Conservation (phyloP, 352 stramenopile genomes). For the Phytophthora quininea region DNA sequence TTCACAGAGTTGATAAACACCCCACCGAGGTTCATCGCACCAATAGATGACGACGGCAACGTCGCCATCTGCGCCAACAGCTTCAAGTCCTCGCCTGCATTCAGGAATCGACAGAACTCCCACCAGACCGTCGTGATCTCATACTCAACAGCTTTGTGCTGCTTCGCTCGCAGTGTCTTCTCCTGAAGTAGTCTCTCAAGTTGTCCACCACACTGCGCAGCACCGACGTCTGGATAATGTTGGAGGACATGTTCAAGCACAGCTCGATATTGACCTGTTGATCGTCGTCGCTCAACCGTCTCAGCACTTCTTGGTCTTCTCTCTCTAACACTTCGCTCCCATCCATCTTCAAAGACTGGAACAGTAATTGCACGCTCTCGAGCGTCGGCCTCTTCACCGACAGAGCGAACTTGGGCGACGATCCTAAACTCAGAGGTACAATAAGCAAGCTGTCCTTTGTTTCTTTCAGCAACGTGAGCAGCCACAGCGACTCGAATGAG, state of each 20-base stretch:
- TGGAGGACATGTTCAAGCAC: slow-evolving; percentile 17
- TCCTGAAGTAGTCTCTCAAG: slow-evolving; percentile 3
- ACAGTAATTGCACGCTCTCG: slow-evolving; percentile 22
- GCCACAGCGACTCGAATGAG: slow-evolving; percentile 29
- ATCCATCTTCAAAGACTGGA: slow-evolving; percentile 27
- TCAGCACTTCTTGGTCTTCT: slow-evolving; percentile 18
- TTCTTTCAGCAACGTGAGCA: slow-evolving; percentile 15
- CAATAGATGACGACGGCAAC: slow-evolving; percentile 26
- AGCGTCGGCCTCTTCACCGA: slow-evolving; percentile 22
- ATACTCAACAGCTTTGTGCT: slow-evolving; percentile 9
- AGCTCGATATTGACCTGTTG: slow-evolving; percentile 21
- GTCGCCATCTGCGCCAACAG: slow-evolving; percentile 22
- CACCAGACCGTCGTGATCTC: slow-evolving; percentile 31
- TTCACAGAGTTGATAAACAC: slow-evolving; percentile 25
- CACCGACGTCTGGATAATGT: slow-evolving; percentile 22
- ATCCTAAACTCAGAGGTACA: neutral
- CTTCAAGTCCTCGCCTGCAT: slow-evolving; percentile 14
- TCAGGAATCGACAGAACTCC: slow-evolving; percentile 28
- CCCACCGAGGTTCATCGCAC: slow-evolving; percentile 20
- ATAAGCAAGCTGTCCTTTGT: slow-evolving; percentile 2
- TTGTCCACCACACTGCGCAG: slow-evolving; percentile 21
- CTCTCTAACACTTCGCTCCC: slow-evolving; percentile 1
- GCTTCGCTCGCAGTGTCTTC: slow-evolving; percentile 1
- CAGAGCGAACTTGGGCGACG: slow-evolving; percentile 15
- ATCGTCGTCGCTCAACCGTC: neutral